Evolutionary conservation across 805 yeast species (phyloP), one percentile per base, ranked within the genome.

Genomic region (Saccharomyces kudriavzevii): DNA sequence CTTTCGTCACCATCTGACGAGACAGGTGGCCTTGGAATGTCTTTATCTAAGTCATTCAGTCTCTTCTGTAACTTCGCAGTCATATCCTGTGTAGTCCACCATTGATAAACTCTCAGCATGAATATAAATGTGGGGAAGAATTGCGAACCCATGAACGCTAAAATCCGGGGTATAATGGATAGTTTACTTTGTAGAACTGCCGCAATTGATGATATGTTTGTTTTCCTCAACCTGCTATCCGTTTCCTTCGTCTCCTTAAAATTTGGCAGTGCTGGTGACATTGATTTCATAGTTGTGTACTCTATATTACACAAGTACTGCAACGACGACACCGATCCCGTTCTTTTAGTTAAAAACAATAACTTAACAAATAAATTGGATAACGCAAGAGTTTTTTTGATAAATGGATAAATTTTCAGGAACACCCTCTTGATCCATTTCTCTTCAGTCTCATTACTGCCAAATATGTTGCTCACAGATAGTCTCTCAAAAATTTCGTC

Each of bases 81-180:
- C 63, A 89, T 79, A 55, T 86, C 89, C 14, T 90, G 82, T 26
- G 87, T 79, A 56, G 83, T 82, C 95, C 96, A 91, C 97, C 97
- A 91, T 68, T 91, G 97, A 35, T 89, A 74, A 60, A 91, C 88
- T 70, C 89, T 89, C 56, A 91, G 75, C 25, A 84, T 63, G 65
- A 92, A 90, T 50, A 91, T 85, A 2, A 95, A 88, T 0, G 85
- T 77, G 0, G 97, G 97, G 70, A 92, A 81, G 47, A 83, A 67
- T 2, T 87, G 60, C 2, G 67, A 71, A 49, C 81, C 77, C 58
- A 78, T 52, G 26, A 48, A 55, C 3, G 64, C 46, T 4, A 56
- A 48, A 4, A 52, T 24, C 5, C 22, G 17, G 43, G 22, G 43
- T 35, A 35, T 10, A 31, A 43, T 49, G 47, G 53, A n/a, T 62